Conservation (phyloP, 257 asterid species). For the Salvia hispanica region DNA sequence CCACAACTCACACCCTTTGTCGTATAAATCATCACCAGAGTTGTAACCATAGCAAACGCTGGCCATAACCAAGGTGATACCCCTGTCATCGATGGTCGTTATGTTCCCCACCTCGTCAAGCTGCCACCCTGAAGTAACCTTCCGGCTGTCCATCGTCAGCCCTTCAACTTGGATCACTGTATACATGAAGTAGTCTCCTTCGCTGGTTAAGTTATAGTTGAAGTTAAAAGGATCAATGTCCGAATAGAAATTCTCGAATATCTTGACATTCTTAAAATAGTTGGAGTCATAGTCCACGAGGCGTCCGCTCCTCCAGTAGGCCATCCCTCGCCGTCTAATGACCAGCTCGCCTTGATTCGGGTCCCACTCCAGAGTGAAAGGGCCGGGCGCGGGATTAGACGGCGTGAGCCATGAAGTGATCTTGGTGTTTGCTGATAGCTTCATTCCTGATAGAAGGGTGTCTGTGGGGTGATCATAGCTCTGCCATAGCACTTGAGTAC, state of each 20-base stretch:
- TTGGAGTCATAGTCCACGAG: not conserved
- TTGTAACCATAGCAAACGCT: not conserved
- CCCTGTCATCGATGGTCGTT: not conserved
- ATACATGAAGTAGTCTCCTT: not conserved
- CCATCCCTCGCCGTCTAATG: conserved; percentile 35
- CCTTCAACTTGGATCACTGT: conserved; percentile 3
- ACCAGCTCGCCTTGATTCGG: conserved; percentile 28
- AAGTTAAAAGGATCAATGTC: not conserved
- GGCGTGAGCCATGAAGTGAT: conserved; percentile 50
- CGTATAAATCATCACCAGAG: conserved; percentile 11
- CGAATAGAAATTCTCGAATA: not conserved
- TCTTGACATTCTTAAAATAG: not conserved
- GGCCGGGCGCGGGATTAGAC: conserved; percentile 43
- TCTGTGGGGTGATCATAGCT: conserved; percentile 66
- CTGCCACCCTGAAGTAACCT: not conserved
- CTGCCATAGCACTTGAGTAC: conserved; percentile 39
- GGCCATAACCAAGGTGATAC: not conserved
- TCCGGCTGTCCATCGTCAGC: not conserved
- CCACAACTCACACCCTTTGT: conserved; percentile 38
- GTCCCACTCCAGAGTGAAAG: conserved; percentile 52
- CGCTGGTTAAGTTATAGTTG: not conserved
- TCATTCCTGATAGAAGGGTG: conserved; percentile 63
- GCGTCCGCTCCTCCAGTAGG: conserved; percentile 45
- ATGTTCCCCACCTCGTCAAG: not conserved
- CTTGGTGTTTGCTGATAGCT: conserved; percentile 45